Evolutionary conservation across 176 grass and related monocot genomes (phyloP), one percentile per base, ranked within the genome.

Genomic region (Juncus effusus): DNA sequence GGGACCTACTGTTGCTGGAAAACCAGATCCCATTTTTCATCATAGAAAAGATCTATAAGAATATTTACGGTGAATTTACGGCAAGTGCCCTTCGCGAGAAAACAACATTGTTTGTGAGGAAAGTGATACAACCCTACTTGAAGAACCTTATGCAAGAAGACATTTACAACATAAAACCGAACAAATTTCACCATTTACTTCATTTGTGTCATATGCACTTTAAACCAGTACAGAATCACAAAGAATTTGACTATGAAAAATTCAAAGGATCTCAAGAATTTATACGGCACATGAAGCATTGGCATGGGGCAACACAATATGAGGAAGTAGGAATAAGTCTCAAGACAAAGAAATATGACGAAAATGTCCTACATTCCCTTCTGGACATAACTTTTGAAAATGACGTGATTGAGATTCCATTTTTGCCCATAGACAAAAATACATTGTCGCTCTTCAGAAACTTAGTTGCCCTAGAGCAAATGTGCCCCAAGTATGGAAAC

Each of bases 321-420:
- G 37, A 77, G n/a, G 61, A 77, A 51, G 63, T 62, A 57, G 74
- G 74, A 67, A 57, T 67, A 10, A 16, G 66, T 13, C 54, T 79
- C 67, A 61, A 54, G 44, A 38, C 10, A 3, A 79, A 72, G 59
- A 56, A 68, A 45, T 3, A 42, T n/a, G 44, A 54, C 38, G 4
- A 60, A 11, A 10, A 62, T 6, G 66, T 42, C n/a, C 66, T 16
- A 4, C 19, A 55, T 72, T 79, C 66, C 62, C 64, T 79, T 19
- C 36, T 79, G 7, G 65, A 79, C 38, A 70, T 79, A 10, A 39
- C 16, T 10, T 79, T 79, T 53, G 6, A 13, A 36, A 50, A 72
- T 16, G 65, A 65, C 6, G 55, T 57, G 8, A 47, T 79, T 5
- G 41, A 63, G 62, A 79, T 79, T 51, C 66, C 76, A 50, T 51